phyloP scores from a whole-genome alignment of 306 rosid species.

The Macrotyloma uniflorum region DNA sequence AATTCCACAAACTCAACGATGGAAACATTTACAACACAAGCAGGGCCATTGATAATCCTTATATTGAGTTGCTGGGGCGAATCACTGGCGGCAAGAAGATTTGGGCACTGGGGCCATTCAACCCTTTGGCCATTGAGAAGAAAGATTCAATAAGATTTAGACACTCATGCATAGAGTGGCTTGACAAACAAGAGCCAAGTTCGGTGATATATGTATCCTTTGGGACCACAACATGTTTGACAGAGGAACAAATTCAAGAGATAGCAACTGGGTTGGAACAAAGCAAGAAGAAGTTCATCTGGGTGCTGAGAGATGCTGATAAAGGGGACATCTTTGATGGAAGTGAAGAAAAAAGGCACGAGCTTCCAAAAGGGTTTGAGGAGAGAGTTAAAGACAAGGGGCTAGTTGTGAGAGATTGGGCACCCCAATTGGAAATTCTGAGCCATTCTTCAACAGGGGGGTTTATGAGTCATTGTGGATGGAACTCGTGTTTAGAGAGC shows the following conservation, averaged over 20 bases:
- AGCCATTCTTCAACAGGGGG: background rate
- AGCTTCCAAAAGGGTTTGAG: conserved; percentile 31
- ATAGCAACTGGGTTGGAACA: conserved; percentile 61
- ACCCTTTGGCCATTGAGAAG: background rate
- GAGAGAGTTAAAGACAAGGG: background rate
- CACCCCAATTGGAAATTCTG: background rate
- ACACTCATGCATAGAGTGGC: conserved; percentile 34
- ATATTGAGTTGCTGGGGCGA: background rate
- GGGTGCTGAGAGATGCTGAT: conserved; percentile 52
- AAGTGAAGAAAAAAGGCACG: conserved; percentile 32
- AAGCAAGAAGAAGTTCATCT: conserved; percentile 58
- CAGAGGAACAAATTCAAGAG: conserved; percentile 45
- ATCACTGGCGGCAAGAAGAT: background rate
- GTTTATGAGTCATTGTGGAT: background rate
- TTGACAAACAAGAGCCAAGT: conserved; percentile 38
- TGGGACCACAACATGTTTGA: conserved; percentile 59
- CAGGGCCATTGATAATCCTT: background rate
- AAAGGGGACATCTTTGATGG: conserved; percentile 50
- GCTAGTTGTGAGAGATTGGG: background rate
- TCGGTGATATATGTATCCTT: conserved; percentile 67
- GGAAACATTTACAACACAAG: background rate
- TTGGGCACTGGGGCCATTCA: background rate
- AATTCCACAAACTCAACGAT: background rate
- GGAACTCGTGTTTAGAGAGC: background rate
- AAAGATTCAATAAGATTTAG: conserved; percentile 29